Conservation (phyloP, 108 stramenopile genomes). For the Skeletonema marinoi region DNA sequence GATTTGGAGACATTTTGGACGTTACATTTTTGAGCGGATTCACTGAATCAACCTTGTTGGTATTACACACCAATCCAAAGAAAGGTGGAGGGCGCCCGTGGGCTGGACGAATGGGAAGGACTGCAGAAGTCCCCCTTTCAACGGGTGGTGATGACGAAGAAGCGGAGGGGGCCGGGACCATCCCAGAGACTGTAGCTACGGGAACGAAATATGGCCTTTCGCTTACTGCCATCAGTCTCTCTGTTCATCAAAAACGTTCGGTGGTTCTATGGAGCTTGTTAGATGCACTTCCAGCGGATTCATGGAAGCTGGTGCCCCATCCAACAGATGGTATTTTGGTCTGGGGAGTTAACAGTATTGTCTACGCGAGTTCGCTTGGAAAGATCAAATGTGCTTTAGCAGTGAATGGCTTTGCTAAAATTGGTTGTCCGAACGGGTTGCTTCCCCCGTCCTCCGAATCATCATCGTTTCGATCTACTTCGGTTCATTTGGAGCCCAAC, state of each 20-base stretch:
- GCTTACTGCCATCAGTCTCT: conserved; percentile 76
- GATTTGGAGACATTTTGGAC: conserved; percentile 80
- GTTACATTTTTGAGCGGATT: conserved; percentile 75
- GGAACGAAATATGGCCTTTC: conserved; percentile 61
- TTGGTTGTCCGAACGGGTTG: conserved; percentile 59
- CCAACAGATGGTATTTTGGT: conserved; percentile 57
- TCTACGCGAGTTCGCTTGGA: conserved; percentile 66
- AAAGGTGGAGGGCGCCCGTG: conserved; percentile 58
- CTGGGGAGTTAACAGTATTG: conserved; percentile 68
- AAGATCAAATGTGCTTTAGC: conserved; percentile 69
- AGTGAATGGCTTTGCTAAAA: conserved; percentile 78
- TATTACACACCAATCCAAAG: conserved; percentile 73
- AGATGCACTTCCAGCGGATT: conserved; percentile 77
- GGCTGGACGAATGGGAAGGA: conserved; percentile 72
- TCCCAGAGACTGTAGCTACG: conserved; percentile 22
- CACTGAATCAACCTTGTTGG: conserved; percentile 71
- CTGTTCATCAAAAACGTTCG: conserved; percentile 70
- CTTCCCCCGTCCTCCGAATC: conserved; percentile 25
- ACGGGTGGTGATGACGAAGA: conserved; percentile 5
- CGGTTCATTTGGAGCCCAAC: conserved; percentile 56
- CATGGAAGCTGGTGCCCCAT: conserved; percentile 52
- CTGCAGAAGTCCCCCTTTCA: conserved; percentile 35
- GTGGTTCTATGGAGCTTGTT: conserved; percentile 83
- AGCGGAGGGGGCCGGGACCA: background rate
- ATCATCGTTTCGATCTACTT: conserved; percentile 11